These are phyloP conservation scores for Macadamia tetraphylla DNA, from an alignment of 164 flowering plant genomes.

Conservation along the genomic window DNA sequence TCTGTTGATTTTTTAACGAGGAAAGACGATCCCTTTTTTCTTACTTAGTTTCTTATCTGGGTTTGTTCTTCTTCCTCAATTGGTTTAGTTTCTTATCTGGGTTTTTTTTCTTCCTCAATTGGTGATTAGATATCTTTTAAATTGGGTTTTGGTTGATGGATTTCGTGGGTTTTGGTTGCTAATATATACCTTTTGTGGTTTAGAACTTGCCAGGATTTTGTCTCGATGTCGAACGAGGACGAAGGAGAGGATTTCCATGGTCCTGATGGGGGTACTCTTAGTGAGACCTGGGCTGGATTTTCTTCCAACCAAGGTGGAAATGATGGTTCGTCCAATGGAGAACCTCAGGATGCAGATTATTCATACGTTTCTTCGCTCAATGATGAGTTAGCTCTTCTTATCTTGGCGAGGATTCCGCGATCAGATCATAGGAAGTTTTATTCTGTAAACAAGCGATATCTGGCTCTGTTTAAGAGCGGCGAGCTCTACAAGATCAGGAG, in stretches of 20 bases:
- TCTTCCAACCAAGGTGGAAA: slow-evolving; percentile 8
- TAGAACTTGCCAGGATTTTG: slow-evolving; percentile 25
- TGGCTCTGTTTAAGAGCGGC: slow-evolving; percentile 34
- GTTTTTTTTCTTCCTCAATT: background rate
- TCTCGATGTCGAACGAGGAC: slow-evolving; percentile 20
- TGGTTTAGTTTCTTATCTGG: background rate
- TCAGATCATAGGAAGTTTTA: slow-evolving; percentile 51
- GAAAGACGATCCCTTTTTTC: background rate
- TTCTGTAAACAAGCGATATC: slow-evolving; percentile 40
- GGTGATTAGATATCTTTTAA: slow-evolving; percentile 5
- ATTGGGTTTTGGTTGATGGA: background rate
- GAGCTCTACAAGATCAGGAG: slow-evolving; percentile 54
- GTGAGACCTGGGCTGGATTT: slow-evolving; percentile 13
- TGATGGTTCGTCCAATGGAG: slow-evolving; percentile 20
- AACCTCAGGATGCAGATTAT: slow-evolving; percentile 93
- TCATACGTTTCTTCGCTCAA: slow-evolving; percentile 38
- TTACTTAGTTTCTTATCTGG: background rate
- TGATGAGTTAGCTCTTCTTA: slow-evolving; percentile 53
- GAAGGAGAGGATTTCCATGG: slow-evolving; percentile 1
- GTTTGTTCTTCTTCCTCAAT: background rate
- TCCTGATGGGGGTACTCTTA: background rate
- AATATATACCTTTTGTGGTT: slow-evolving; percentile 7
- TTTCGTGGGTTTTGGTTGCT: background rate
- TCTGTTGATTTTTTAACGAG: background rate
- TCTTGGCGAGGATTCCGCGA: slow-evolving; percentile 59